Evolutionary conservation across 1,139 yeast genomes (phyloP).

Genomic region (Hyphopichia buzzinii): DNA sequence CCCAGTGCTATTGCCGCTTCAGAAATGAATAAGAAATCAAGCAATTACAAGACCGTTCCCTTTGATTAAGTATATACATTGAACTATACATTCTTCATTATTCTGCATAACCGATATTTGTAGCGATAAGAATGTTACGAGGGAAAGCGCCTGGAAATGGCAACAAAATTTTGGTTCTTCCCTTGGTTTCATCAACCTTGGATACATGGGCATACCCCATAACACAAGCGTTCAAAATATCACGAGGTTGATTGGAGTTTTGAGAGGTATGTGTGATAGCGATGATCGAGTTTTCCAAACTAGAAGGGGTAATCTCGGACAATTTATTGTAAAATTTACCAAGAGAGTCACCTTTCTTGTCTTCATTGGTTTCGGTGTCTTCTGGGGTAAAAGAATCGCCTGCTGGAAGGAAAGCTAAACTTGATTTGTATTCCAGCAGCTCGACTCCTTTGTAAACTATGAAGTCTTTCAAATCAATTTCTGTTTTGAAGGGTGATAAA

Average conservation of each 20-base stretch:
- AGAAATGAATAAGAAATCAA: slow-evolving; percentile 41
- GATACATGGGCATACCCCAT: slow-evolving; percentile 61
- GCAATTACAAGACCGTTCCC: slow-evolving; percentile 54
- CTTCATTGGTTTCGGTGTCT: slow-evolving; percentile 13
- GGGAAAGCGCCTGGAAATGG: slow-evolving; percentile 92
- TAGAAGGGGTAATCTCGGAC: slow-evolving; percentile 51
- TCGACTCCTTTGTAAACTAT: slow-evolving; percentile 40
- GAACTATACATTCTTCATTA: slow-evolving; percentile 11
- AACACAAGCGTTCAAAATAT: slow-evolving; percentile 56
- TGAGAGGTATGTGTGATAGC: slow-evolving; percentile 69
- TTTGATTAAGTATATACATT: slow-evolving; percentile 52
- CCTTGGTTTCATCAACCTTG: slow-evolving; percentile 60
- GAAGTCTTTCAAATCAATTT: slow-evolving; percentile 35
- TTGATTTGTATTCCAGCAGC: slow-evolving; percentile 35
- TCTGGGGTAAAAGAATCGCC: slow-evolving; percentile 43
- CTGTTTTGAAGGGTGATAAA: slow-evolving; percentile 68
- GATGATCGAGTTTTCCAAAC: slow-evolving; percentile 68
- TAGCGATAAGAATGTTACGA: slow-evolving; percentile 29
- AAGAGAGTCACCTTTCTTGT: slow-evolving; percentile 25
- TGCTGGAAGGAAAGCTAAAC: slow-evolving; percentile 43
- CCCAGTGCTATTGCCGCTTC: slow-evolving; percentile 96
- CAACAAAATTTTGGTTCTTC: slow-evolving; percentile 68
- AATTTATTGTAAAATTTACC: slow-evolving; percentile 33
- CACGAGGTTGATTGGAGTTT: slow-evolving; percentile 46
- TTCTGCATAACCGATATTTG: slow-evolving; percentile 32